Percentiles rank a stretch among this genome's conserved stretches.
Evolutionary conservation across 768 basidiomycete genomes (phyloP).

Genomic region (Jaapia argillacea): DNA sequence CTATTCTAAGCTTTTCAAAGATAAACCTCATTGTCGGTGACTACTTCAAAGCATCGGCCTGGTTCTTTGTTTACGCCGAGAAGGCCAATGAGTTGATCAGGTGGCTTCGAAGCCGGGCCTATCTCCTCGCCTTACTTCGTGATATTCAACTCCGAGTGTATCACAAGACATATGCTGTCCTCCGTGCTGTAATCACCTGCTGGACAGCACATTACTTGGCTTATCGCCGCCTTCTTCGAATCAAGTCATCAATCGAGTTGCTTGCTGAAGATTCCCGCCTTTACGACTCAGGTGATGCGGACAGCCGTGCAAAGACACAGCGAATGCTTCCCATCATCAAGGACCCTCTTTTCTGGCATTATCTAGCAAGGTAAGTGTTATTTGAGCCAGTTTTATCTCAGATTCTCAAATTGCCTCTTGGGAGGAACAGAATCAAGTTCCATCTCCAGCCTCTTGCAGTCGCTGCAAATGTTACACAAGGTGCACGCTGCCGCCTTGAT

Average conservation of each 20-base stretch:
- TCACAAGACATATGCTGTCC: conserved; percentile 9
- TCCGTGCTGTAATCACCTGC: conserved; percentile 22
- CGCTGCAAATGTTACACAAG: conserved; percentile 25
- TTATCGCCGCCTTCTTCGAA: conserved; percentile 13
- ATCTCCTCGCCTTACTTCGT: conserved; percentile 17
- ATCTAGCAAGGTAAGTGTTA: neutral
- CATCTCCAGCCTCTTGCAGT: conserved; percentile 23
- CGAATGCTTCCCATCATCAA: conserved; percentile 2
- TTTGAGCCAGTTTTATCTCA: neutral
- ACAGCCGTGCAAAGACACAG: conserved; percentile 1
- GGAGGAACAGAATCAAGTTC: conserved; percentile 6
- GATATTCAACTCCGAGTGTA: neutral
- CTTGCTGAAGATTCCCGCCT: neutral
- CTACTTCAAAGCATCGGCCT: conserved; percentile 12
- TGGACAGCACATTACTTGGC: conserved; percentile 22
- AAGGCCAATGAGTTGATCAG: conserved; percentile 13
- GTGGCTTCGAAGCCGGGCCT: conserved; percentile 26
- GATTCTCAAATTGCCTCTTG: neutral
- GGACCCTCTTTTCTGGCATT: conserved; percentile 6
- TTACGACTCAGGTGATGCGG: neutral
- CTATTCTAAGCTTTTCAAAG: conserved; percentile 21
- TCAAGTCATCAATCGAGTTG: conserved; percentile 9
- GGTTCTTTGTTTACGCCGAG: conserved; percentile 11
- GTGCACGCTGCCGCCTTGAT: conserved; percentile 19
- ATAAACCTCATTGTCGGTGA: conserved; percentile 27